Conservation (phyloP, 345 rosid genomes). For the Combretum micranthum region DNA sequence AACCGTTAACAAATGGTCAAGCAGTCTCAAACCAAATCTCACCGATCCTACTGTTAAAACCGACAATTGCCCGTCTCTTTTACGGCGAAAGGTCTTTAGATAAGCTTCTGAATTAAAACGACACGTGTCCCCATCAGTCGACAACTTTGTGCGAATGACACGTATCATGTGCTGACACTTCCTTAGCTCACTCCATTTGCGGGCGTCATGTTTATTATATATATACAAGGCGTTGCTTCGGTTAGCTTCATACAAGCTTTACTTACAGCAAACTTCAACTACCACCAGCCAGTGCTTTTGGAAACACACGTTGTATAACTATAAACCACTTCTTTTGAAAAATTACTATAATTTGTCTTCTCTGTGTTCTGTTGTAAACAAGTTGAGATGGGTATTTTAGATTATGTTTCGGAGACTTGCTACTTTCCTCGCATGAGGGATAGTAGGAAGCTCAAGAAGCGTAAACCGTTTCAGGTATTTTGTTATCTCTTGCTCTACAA, state of each 20-base stretch:
- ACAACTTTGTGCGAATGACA: slow-evolving; percentile 2
- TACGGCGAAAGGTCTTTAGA: not conserved
- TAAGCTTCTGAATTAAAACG: not conserved
- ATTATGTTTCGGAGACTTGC: slow-evolving; percentile 5
- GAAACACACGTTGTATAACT: too few relatives aligned
- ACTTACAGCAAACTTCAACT: too few relatives aligned
- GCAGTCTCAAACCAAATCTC: too few relatives aligned
- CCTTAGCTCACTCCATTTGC: not conserved
- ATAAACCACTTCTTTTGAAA: too few relatives aligned
- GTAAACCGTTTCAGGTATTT: slow-evolving; percentile 11
- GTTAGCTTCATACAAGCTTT: too few relatives aligned
- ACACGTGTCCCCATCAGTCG: slow-evolving; percentile 3
- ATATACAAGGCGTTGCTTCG: too few relatives aligned
- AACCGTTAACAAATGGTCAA: too few relatives aligned
- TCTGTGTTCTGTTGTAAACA: not conserved
- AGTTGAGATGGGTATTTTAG: slow-evolving; percentile 17
- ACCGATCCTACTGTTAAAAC: too few relatives aligned
- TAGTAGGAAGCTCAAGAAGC: slow-evolving; percentile 9
- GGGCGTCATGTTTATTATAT: not conserved
- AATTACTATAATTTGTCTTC: too few relatives aligned
- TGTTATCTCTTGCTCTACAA: not conserved
- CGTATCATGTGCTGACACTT: not conserved
- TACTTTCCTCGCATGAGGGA: not conserved
- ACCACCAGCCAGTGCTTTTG: too few relatives aligned
- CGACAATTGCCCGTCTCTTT: not conserved